Evolutionary conservation across 352 stramenopile genomes (phyloP), one percentile per base, ranked within the genome.

Genomic region (Globisporangium nagaii): DNA sequence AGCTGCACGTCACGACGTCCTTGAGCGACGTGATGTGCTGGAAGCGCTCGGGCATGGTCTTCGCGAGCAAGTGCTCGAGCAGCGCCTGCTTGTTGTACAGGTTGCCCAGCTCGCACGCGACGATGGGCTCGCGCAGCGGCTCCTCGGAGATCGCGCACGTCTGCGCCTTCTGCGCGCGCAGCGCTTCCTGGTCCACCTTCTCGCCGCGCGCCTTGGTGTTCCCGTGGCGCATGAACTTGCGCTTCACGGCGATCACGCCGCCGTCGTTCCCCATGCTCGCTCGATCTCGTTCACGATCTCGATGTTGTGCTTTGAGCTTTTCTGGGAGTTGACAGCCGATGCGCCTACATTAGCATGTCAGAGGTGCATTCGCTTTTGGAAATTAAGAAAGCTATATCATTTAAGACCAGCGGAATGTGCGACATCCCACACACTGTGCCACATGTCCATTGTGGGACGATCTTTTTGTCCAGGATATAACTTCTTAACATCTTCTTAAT

Each of bases 21-120:
- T 95, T 95, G 19, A 97, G 68, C 24, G 82, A 90, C 40, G 81
- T 68, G 42, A 96, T 82, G 72, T 96, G 83, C 30, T 66, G 56
- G 57, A 96, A 93, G 19, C 66, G 57, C 40, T 80, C 65, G 2
- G 88, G 79, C 41, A 96, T 66, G 42, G 80, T 79, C 39, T 82
- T 78, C 4, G 91, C 84, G 44, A 97, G 66, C 37, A 97, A 51
- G 20, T 79, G 75, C 63, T 90, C 74, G 12, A 97, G 62, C 55
- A 97, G 57, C 40, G 76, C 73, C 56, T 96, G 83, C 71, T 97
- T 97, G 67, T 97, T 97, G 72, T 93, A 97, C 11, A 97, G 62
- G 65, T 96, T 95, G 47, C 90, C 90, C 25, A 96, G 66, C 45
- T 80, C 75, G 62, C 89, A 97, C 12, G 76, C 85, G 31, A 96